A percentile compares a stretch with the other conserved stretches of the same genome.
These are phyloP conservation scores for Senna siamea DNA, from an alignment of 306 rosid genomes.

Conservation along the genomic window DNA sequence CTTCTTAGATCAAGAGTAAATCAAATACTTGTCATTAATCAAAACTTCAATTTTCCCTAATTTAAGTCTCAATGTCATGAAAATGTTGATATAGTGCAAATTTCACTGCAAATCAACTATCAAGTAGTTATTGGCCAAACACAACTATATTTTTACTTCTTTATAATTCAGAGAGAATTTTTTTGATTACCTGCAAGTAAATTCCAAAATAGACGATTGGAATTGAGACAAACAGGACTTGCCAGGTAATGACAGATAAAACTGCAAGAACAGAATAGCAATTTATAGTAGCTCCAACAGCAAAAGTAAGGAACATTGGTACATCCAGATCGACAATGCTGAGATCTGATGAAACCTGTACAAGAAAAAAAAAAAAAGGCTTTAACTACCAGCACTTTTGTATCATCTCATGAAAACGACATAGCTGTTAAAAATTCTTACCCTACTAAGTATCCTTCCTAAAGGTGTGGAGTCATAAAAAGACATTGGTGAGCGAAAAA, in stretches of 20 bases:
- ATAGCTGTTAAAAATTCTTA: slow-evolving; percentile 14
- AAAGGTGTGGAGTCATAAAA: slow-evolving; percentile 70
- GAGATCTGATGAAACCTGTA: slow-evolving; percentile 61
- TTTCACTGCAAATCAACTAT: too few relatives aligned
- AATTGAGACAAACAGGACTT: slow-evolving; percentile 50
- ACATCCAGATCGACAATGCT: slow-evolving; percentile 61
- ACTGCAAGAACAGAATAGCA: slow-evolving; percentile 44
- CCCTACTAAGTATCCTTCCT: slow-evolving; percentile 73
- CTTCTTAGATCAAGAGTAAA: too few relatives aligned
- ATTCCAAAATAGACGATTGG: slow-evolving; percentile 49
- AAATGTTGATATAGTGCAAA: too few relatives aligned
- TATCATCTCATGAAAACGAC: background rate
- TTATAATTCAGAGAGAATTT: too few relatives aligned
- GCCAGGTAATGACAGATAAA: slow-evolving; percentile 59
- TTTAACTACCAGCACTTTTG: slow-evolving; percentile 14
- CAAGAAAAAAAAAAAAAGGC: background rate
- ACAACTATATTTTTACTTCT: too few relatives aligned
- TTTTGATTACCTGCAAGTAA: slow-evolving; percentile 54
- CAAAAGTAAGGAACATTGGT: slow-evolving; percentile 36
- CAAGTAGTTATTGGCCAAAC: too few relatives aligned
- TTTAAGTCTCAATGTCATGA: background rate
- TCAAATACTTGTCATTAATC: too few relatives aligned
- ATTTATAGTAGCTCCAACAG: slow-evolving; percentile 35
- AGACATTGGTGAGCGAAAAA: slow-evolving; percentile 62
- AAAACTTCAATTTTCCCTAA: background rate